phyloP scores from a whole-genome alignment of 148 eudicot species.

The Persicaria tinctoria region DNA sequence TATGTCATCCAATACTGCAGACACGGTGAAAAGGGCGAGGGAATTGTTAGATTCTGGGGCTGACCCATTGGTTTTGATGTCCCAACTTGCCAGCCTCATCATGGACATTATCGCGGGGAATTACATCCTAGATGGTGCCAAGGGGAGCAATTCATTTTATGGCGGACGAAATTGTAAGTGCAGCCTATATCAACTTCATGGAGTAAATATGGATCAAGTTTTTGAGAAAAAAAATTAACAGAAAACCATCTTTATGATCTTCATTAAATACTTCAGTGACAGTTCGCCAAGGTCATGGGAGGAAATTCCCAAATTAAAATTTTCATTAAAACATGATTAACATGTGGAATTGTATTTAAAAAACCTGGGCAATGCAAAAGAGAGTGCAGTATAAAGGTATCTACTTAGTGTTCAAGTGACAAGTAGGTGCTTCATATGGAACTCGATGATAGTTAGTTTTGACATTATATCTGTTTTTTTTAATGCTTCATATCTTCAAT shows the following conservation, averaged over 20 bases:
- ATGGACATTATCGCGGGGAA: conserved; percentile 94
- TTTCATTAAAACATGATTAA: background rate
- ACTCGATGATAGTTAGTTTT: background rate
- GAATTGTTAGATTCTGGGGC: conserved; percentile 89
- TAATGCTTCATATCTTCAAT: background rate
- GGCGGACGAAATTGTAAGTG: conserved; percentile 76
- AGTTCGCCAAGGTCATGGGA: background rate
- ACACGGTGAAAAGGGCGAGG: conserved; percentile 86
- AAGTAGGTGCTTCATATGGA: background rate
- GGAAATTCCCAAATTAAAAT: background rate
- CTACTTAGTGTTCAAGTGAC: background rate
- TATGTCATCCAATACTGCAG: conserved; percentile 86
- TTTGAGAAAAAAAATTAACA: background rate
- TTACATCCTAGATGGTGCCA: conserved; percentile 45
- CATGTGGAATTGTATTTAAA: background rate
- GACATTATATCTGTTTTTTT: background rate
- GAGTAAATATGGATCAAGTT: background rate
- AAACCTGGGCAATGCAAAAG: background rate
- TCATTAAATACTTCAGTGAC: background rate
- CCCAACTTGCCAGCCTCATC: conserved; percentile 83
- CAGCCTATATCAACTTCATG: conserved; percentile 4
- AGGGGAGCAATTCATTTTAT: conserved; percentile 34
- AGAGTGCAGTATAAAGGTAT: background rate
- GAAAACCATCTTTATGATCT: background rate
- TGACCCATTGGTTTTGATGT: conserved; percentile 81